Evolutionary conservation across 2,329 filamentous ascomycete species (phyloP).

Genomic region (Tolypocladium endophyticum): DNA sequence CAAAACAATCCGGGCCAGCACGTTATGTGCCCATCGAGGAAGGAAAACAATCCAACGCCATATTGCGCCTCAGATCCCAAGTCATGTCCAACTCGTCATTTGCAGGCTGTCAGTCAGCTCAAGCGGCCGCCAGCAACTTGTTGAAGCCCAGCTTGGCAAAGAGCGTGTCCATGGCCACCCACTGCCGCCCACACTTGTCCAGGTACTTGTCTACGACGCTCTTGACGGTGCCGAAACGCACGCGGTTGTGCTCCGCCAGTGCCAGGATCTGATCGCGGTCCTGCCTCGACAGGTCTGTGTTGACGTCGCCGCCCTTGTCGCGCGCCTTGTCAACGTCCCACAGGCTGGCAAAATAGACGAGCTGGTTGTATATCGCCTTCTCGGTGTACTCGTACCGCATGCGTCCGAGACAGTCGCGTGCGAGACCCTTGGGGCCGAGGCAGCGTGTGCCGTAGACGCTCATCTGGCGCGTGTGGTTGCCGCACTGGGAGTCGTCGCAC

Average conservation of each 20-base stretch:
- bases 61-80: neutral
- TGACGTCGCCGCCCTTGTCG: conserved; percentile 34
- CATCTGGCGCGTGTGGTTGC: conserved; percentile 80
- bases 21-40: neutral
- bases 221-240: conserved; percentile 66
- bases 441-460: conserved; percentile 87
- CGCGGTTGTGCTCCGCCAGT: conserved; percentile 73
- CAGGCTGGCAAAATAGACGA: conserved; percentile 73
- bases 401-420: conserved; percentile 69
- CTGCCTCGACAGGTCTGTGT: conserved; percentile 36
- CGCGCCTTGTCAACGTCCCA: conserved; percentile 86
- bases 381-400: conserved; percentile 87
- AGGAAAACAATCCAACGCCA: neutral
- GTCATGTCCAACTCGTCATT: neutral
- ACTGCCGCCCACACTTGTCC: conserved; percentile 81
- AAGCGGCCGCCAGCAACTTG: conserved; percentile 13
- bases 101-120: neutral
- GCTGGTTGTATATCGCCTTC: conserved; percentile 88
- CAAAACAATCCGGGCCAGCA: neutral
- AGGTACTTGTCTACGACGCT: conserved; percentile 72
- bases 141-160: conserved; percentile 60
- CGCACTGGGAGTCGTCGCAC: conserved; percentile 83
- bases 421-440: conserved; percentile 76
- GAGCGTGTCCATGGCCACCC: conserved; percentile 86
- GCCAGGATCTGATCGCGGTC: conserved; percentile 57